Evolutionary conservation across 306 rosid genomes (phyloP), one percentile per base, ranked within the genome.

Genomic region (Bauhinia variegata): DNA sequence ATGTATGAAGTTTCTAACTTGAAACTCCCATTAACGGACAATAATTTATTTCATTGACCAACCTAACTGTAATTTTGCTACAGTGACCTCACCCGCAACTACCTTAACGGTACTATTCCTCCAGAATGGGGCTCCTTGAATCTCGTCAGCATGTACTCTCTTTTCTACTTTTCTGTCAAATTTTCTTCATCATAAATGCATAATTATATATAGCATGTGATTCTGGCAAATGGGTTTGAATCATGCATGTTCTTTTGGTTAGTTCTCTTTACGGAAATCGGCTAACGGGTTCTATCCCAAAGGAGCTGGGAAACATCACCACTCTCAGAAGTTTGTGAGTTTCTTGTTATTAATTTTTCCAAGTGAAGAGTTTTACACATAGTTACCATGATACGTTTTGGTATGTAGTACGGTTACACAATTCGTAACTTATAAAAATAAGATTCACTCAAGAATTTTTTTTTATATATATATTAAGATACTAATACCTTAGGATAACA

Each of bases 291-390:
- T 33, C 82, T 6, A 68, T 84, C 19, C 89, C 89, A 4, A 53
- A 23, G 59, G 89, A 68, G 69, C 48, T 84, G 2, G 89, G 47
- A 50, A 72, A 72, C 47, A 81, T 81, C 65, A 48, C 64, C 52
- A 81, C 89, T 55, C 78, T 84, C 36, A 12, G 16, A 61, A 70
- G 54, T 53, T 81, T 84, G 89, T 84, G 65, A 72, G 89, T 72
- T 16, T 15, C 15, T 44, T 4, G 13, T 13, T 17, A 4, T 28
- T 2, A 13, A n/a, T n/a, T n/a, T n/a, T 9, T 31, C 15, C 8
- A 34, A 34, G 15, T 36, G 15, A 10, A 30, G 23, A 44, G n/a
- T n/a, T n/a, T n/a, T n/a, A n/a, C n/a, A n/a, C n/a, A n/a, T n/a
- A n/a, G n/a, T n/a, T n/a, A n/a, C n/a, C n/a, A n/a, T n/a, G n/a